Evolutionary conservation across 768 basidiomycete genomes (phyloP).

Genomic region (Termitomyces sp.): DNA sequence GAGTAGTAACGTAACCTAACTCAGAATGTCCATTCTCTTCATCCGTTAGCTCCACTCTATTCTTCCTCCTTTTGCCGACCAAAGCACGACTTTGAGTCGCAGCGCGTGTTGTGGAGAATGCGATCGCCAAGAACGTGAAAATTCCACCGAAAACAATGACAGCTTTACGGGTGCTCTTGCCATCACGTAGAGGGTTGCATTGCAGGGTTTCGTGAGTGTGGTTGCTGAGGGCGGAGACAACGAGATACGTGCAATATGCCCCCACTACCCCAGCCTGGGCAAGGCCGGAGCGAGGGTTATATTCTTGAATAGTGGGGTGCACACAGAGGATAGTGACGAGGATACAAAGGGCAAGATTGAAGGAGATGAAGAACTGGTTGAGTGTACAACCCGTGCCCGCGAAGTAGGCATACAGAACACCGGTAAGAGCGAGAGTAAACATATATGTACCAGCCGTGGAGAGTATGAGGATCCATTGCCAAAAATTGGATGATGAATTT

Average conservation of each 20-base stretch:
- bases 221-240: conserved; percentile 90
- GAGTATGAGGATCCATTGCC: conserved; percentile 94
- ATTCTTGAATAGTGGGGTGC: conserved; percentile 82
- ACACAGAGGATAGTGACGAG: conserved; percentile 79
- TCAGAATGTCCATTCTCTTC: conserved; percentile 58
- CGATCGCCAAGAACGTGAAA: conserved; percentile 97
- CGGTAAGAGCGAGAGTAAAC: conserved; percentile 79
- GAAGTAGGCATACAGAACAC: conserved; percentile 89
- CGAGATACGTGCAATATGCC: conserved; percentile 93
- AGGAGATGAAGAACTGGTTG: conserved; percentile 96
- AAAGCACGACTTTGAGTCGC: conserved; percentile 93
- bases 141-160: conserved; percentile 86
- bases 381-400: conserved; percentile 79
- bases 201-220: conserved; percentile 65
- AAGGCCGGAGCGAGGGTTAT: conserved; percentile 90
- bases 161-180: conserved; percentile 69
- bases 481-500: conserved; percentile 75
- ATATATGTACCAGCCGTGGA: conserved; percentile 89
- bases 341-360: conserved; percentile 81
- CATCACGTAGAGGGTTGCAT: conserved; percentile 85
- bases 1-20: conserved; percentile 71
- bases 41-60: conserved; percentile 56
- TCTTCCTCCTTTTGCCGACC: conserved; percentile 65
- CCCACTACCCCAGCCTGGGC: conserved; percentile 98
- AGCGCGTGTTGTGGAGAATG: conserved; percentile 93